Percentiles rank a stretch among this genome's conserved stretches.
Evolutionary conservation across 768 basidiomycete genomes (phyloP).

Genomic region (Rhizopogon sp.): DNA sequence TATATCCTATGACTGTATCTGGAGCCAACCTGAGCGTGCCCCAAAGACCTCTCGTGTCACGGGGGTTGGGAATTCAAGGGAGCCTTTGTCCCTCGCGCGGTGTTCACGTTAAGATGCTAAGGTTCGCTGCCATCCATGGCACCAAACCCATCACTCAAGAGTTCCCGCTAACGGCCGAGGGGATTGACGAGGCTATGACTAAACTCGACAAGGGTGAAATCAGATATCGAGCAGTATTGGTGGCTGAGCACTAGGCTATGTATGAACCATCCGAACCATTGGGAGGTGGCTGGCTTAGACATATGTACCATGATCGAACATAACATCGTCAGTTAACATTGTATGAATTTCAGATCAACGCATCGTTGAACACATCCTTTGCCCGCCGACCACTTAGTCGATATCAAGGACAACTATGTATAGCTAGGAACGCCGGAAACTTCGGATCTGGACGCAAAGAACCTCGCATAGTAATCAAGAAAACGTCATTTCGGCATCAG

Average conservation of each 20-base stretch:
- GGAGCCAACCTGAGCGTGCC: constrained; percentile 18
- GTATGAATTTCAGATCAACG: too few relatives aligned
- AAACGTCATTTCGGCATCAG: too few relatives aligned
- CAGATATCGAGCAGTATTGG: constrained; percentile 29
- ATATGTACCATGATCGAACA: too few relatives aligned
- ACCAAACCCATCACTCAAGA: constrained; percentile 25
- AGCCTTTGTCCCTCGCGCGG: constrained; percentile 18
- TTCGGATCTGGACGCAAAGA: too few relatives aligned
- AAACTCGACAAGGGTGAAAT: constrained; percentile 21
- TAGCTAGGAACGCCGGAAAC: too few relatives aligned
- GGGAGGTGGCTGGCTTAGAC: too few relatives aligned
- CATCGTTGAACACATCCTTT: too few relatives aligned
- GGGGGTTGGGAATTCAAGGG: constrained; percentile 23
- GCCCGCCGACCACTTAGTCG: too few relatives aligned
- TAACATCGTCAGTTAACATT: too few relatives aligned
- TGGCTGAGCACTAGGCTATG: constrained; percentile 1
- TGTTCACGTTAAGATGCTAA: constrained; percentile 26
- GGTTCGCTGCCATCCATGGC: constrained; percentile 26
- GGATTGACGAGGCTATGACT: constrained; percentile 24
- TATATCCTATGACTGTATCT: constrained; percentile 24
- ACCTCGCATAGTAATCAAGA: too few relatives aligned
- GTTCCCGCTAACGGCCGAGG: constrained; percentile 26
- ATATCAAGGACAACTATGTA: too few relatives aligned
- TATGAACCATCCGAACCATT: not conserved
- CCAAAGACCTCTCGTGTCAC: constrained; percentile 7